A percentile compares a stretch with the other conserved stretches of the same genome.
Conservation (phyloP, 1,284 basidiomycete species). For the Sporisorium scitamineum region DNA sequence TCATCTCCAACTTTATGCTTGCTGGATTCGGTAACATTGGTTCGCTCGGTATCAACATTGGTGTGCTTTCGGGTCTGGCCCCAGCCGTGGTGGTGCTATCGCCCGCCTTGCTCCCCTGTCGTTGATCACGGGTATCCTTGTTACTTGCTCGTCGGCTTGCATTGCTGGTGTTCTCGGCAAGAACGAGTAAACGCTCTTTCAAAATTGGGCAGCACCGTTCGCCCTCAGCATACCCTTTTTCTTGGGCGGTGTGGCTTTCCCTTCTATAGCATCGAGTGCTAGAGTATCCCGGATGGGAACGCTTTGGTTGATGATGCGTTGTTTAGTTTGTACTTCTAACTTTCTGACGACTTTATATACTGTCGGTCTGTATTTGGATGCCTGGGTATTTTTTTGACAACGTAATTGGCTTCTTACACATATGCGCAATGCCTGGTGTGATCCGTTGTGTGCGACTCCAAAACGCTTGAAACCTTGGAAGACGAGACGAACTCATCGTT, state of each 20-base stretch:
- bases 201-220: neutral
- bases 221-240: conserved; percentile 20
- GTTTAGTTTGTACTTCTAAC: conserved; percentile 27
- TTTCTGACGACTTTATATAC: conserved; percentile 5
- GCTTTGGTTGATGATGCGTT: neutral
- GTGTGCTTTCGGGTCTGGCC: conserved; percentile 86
- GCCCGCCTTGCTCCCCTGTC: conserved; percentile 80
- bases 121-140: conserved; percentile 67
- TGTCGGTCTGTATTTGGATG: conserved; percentile 32
- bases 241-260: conserved; percentile 5
- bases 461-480: neutral
- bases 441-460: neutral
- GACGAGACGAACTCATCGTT: neutral
- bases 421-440: neutral
- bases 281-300: neutral
- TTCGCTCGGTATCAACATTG: conserved; percentile 89
- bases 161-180: conserved; percentile 69
- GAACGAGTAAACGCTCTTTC: conserved; percentile 8
- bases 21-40: conserved; percentile 86
- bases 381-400: conserved; percentile 22
- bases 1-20: conserved; percentile 82
- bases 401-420: conserved; percentile 13
- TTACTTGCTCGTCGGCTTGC: conserved; percentile 70
- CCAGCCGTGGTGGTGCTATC: conserved; percentile 79
- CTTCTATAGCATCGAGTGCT: neutral